Evolutionary conservation across 2,329 filamentous ascomycete genomes (phyloP).

Genomic region (Aspergillus neotritici): DNA sequence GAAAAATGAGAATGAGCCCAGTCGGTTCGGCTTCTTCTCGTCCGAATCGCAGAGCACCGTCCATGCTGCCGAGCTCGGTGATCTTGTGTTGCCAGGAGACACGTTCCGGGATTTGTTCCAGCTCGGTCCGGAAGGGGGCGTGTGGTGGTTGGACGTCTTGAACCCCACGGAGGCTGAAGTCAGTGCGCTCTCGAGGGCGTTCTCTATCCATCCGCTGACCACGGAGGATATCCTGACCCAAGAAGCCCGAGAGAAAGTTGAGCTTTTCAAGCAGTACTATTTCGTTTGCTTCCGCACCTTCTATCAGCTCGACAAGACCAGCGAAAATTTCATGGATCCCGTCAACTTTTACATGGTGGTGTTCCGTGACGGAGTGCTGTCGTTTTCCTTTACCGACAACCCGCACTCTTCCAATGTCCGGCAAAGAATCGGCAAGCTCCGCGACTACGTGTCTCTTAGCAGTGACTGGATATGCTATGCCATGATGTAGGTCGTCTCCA

Average conservation of each 20-base stretch:
- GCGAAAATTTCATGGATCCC: constrained; percentile 80
- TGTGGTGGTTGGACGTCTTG: constrained; percentile 98
- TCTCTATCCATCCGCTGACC: constrained; percentile 90
- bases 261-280: constrained; percentile 95
- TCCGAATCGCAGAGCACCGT: constrained; percentile 91
- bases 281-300: constrained; percentile 97
- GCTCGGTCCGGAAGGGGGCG: constrained; percentile 64
- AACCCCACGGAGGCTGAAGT: constrained; percentile 86
- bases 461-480: constrained; percentile 99
- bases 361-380: constrained; percentile 89
- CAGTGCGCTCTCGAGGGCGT: constrained; percentile 81
- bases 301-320: constrained; percentile 70
- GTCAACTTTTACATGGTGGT: constrained; percentile 97
- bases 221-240: constrained; percentile 94
- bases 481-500: constrained; percentile 63
- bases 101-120: constrained; percentile 84
- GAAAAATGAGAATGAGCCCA: constrained; percentile 54
- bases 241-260: constrained; percentile 96
- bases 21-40: constrained; percentile 94
- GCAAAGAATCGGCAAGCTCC: constrained; percentile 83
- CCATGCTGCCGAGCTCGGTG: constrained; percentile 81
- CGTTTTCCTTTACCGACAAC: constrained; percentile 87
- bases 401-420: constrained; percentile 83
- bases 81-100: constrained; percentile 82
- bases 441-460: constrained; percentile 90